Evolutionary conservation across 2,329 filamentous ascomycete genomes (phyloP).

Genomic region (Calonectria pauciramosa): DNA sequence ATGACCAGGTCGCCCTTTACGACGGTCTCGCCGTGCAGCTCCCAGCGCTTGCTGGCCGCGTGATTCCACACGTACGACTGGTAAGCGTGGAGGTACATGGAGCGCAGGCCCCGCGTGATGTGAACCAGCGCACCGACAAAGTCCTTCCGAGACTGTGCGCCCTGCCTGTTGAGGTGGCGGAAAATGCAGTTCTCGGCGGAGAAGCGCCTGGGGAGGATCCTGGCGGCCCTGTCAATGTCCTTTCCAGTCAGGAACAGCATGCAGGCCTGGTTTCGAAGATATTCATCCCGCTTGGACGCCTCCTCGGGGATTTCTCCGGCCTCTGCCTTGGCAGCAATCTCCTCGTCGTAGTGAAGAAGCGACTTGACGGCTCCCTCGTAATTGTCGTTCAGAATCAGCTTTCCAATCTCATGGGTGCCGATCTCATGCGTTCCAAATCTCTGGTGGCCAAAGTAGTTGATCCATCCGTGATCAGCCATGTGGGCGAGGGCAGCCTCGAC

Average conservation of each 20-base stretch:
- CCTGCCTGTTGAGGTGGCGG: slow-evolving; percentile 74
- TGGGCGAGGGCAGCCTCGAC: slow-evolving; percentile 73
- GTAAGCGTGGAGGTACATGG: slow-evolving; percentile 98
- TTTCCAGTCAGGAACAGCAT: slow-evolving; percentile 77
- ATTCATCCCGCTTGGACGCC: slow-evolving; percentile 80
- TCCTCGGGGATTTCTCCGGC: slow-evolving; percentile 54
- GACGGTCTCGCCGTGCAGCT: slow-evolving; percentile 78
- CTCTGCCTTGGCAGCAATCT: slow-evolving; percentile 65
- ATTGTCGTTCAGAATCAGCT: slow-evolving; percentile 85
- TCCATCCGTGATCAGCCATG: slow-evolving; percentile 82
- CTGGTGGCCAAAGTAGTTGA: slow-evolving; percentile 99
- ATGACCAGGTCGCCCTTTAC: slow-evolving; percentile 90
- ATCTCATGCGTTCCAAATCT: slow-evolving; percentile 91
- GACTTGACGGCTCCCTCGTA: slow-evolving; percentile 84
- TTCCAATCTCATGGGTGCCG: slow-evolving; percentile 87
- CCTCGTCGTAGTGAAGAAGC: slow-evolving; percentile 80
- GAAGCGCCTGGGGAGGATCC: slow-evolving; percentile 83
- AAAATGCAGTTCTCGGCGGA: slow-evolving; percentile 85
- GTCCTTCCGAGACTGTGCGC: slow-evolving; percentile 69
- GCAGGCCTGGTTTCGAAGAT: slow-evolving; percentile 83
- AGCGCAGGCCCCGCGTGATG: slow-evolving; percentile 84
- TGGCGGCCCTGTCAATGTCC: slow-evolving; percentile 71
- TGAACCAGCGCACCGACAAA: slow-evolving; percentile 84
- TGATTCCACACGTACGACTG: slow-evolving; percentile 96
- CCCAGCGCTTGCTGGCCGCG: slow-evolving; percentile 85